Base-by-base conservation (phyloP, 164 flowering plant genomes). In the Vitis rupestris region DNA sequence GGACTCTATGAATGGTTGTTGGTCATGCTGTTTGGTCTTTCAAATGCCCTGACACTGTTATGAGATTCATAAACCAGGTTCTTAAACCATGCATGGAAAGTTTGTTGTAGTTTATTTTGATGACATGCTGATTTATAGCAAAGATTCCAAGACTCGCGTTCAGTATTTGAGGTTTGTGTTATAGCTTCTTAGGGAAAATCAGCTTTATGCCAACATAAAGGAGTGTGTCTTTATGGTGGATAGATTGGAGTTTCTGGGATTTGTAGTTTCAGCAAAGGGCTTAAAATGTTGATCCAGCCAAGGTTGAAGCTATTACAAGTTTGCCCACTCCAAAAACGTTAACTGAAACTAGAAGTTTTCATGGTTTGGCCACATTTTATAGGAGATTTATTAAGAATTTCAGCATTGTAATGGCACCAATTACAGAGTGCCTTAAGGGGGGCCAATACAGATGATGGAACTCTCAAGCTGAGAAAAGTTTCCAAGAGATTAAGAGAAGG, bases 51-150 rank as follows among this genome's bases (percentile, higher is more conserved):
- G 1, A 65, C 1, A 65, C 68, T 3, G 16, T 65, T 27, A 50
- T 53, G 59, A 8, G 59, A 3, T 9, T 52, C 0, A 65, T 65
- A 44, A 65, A 65, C 52, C 68, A 65, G 15, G 31, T 65, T 11
- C 47, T 65, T 2, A 2, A 16, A n/a, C 4, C 10, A 17, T 65
- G 50, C 47, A 3, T 5, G 57, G 12, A 10, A 51, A 23, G 52
- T 19, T 19, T 19, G 23, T 65, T 50, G 68, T 52, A 9, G 68
- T 65, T 12, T 65, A 65, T 17, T 65, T 65, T 50, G 57, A 65
- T 65, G 68, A 65, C 19, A 65, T 65, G 19, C 14, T 65, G 10
- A 65, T 65, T 11, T 65, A 50, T 54, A 65, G 29, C 31, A 51
- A 17, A 10, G 4, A 7, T 5, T 4, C n/a, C 3, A 16, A 51